Conservation (phyloP, 345 rosid genomes). For the Euclidium syriacum region DNA sequence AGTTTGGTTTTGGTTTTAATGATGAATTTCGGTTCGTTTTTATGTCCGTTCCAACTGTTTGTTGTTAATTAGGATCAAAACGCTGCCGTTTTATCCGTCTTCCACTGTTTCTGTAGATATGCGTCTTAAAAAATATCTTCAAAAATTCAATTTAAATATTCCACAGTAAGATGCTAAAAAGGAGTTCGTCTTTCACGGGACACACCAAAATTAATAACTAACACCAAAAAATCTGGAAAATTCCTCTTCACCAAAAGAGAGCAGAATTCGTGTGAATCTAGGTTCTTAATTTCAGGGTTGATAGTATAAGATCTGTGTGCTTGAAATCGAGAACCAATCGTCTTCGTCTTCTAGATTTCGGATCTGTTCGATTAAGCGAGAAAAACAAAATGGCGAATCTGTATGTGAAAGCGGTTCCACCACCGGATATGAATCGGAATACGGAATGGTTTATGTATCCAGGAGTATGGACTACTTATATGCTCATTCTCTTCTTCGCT, state of each 20-base stretch:
- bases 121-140: background rate
- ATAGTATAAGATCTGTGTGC: background rate
- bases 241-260: background rate
- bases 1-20: too few relatives aligned
- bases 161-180: slow-evolving; percentile 4
- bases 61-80: background rate
- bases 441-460: slow-evolving; percentile 88
- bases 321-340: background rate
- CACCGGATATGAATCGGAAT: slow-evolving; percentile 79
- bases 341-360: background rate
- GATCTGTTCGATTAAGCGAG: slow-evolving; percentile 5
- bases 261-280: slow-evolving; percentile 16
- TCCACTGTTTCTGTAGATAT: too few relatives aligned
- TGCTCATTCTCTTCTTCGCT: slow-evolving; percentile 60
- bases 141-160: background rate
- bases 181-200: slow-evolving; percentile 25
- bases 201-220: slow-evolving; percentile 6
- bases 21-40: too few relatives aligned
- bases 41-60: too few relatives aligned
- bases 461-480: slow-evolving; percentile 78
- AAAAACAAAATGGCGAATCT: slow-evolving; percentile 36
- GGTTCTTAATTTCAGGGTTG: slow-evolving; percentile 4
- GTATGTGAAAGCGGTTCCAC: slow-evolving; percentile 65
- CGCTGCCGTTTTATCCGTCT: slow-evolving; percentile 7
- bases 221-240: slow-evolving; percentile 4